Evolutionary conservation across 176 grass and related monocot genomes (phyloP).

Genomic region (Echinochloa phyllopogon): DNA sequence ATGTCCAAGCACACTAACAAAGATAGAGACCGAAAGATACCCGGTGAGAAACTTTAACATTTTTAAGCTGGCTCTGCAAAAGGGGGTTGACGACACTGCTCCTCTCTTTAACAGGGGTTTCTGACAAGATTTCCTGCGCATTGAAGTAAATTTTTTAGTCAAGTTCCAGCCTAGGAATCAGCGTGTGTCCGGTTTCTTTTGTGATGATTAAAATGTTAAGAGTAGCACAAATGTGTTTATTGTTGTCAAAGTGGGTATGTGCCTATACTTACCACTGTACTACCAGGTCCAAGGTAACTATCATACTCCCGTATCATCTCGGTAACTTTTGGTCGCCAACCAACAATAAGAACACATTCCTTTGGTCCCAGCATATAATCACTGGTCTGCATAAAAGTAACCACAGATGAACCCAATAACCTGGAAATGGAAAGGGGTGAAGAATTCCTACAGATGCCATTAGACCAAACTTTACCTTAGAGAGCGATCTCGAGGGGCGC

Average conservation of each 20-base stretch:
- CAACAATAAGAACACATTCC: constrained; percentile 84
- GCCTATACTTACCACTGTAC: constrained; percentile 70
- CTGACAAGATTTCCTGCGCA: constrained; percentile 90
- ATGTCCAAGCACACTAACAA: background rate
- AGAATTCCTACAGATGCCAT: constrained; percentile 9
- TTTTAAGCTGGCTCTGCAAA: constrained; percentile 77
- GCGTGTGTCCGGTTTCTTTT: constrained; percentile 3
- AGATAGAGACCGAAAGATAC: constrained; percentile 47
- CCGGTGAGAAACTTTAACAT: constrained; percentile 83
- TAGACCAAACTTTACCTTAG: constrained; percentile 66
- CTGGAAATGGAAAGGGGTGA: background rate
- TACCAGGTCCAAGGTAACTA: constrained; percentile 95
- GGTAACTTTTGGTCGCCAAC: constrained; percentile 87
- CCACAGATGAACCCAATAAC: constrained; percentile 37
- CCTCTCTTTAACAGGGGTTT: constrained; percentile 81
- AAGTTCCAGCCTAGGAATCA: constrained; percentile 20
- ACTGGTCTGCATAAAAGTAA: constrained; percentile 64
- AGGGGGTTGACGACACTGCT: constrained; percentile 68
- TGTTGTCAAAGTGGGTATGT: background rate
- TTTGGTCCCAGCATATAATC: constrained; percentile 83
- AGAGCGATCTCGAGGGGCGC: constrained; percentile 65
- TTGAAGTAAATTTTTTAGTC: constrained; percentile 47
- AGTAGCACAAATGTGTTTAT: constrained; percentile 31
- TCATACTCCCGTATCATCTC: constrained; percentile 98
- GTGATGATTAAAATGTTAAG: background rate